Evolutionary conservation across 129 eudicot species (phyloP).

Genomic region (Helianthus tuberosus): DNA sequence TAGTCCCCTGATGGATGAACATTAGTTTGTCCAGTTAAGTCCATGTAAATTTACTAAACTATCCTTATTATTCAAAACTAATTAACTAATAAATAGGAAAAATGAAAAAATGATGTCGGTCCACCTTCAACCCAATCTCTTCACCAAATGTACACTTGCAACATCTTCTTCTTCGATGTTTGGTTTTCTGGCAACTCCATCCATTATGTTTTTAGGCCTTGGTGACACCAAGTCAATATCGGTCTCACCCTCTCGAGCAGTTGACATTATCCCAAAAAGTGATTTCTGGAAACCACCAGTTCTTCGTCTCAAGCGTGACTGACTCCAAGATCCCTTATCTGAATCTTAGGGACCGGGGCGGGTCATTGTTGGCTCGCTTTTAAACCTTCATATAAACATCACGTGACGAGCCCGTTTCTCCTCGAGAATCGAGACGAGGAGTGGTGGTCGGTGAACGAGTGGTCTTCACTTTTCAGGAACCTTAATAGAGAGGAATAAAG

Average conservation of each 20-base stretch:
- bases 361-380: conserved; percentile 68
- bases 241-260: conserved; percentile 46
- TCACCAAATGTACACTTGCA: too few species aligned
- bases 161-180: too few species aligned
- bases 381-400: conserved; percentile 61
- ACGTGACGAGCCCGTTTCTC: conserved; percentile 33
- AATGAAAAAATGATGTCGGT: too few species aligned
- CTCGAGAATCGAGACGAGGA: conserved; percentile 40
- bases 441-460: conserved; percentile 22
- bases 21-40: too few species aligned
- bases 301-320: conserved; percentile 53
- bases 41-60: too few species aligned
- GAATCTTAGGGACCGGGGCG: conserved; percentile 33
- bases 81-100: too few species aligned
- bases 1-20: too few species aligned
- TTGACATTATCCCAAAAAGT: conserved; percentile 82
- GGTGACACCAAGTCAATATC: conserved; percentile 47
- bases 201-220: conserved; percentile 32
- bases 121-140: too few species aligned
- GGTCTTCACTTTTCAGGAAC: neutral
- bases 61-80: too few species aligned
- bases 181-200: neutral
- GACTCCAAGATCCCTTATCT: conserved; percentile 42
- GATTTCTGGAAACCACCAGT: conserved; percentile 66
- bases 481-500: conserved; percentile 44